phyloP scores from a whole-genome alignment of 2,329 filamentous ascomycete genomes.

The Diaporthe ampelina region DNA sequence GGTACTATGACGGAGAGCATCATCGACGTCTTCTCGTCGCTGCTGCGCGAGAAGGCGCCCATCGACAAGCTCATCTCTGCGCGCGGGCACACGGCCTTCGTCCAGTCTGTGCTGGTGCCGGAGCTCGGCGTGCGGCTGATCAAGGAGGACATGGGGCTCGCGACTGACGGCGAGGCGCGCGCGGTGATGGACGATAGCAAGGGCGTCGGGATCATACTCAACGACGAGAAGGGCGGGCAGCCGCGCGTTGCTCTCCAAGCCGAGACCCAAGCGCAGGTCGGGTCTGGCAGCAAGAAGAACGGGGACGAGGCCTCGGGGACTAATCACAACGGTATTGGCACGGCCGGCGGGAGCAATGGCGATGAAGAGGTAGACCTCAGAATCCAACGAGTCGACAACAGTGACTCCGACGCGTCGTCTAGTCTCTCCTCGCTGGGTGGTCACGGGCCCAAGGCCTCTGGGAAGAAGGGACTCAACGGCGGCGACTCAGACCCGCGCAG shows the following conservation, averaged over 20 bases:
- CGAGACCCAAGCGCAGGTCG: background rate
- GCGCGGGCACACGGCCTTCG: slow-evolving; percentile 76
- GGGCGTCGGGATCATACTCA: slow-evolving; percentile 75
- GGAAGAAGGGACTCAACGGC: background rate
- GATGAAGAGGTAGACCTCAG: slow-evolving; percentile 26
- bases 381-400: slow-evolving; percentile 29
- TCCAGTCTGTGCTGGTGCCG: slow-evolving; percentile 83
- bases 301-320: slow-evolving; percentile 44
- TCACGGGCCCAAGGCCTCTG: background rate
- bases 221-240: slow-evolving; percentile 74
- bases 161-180: slow-evolving; percentile 57
- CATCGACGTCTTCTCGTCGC: slow-evolving; percentile 69
- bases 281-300: slow-evolving; percentile 42
- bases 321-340: slow-evolving; percentile 43
- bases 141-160: slow-evolving; percentile 67
- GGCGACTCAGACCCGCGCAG: background rate
- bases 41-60: slow-evolving; percentile 73
- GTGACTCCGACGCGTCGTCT: slow-evolving; percentile 35
- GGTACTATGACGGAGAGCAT: slow-evolving; percentile 80
- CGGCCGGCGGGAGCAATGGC: slow-evolving; percentile 43
- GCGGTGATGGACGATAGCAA: slow-evolving; percentile 76
- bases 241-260: slow-evolving; percentile 45
- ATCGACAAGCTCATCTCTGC: slow-evolving; percentile 76
- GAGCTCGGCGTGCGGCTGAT: slow-evolving; percentile 72
- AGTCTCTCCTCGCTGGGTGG: slow-evolving; percentile 11